Evolutionary conservation across 2,329 filamentous ascomycete genomes (phyloP), one percentile per base, ranked within the genome.

Genomic region (Cryoendolithus antarcticus): DNA sequence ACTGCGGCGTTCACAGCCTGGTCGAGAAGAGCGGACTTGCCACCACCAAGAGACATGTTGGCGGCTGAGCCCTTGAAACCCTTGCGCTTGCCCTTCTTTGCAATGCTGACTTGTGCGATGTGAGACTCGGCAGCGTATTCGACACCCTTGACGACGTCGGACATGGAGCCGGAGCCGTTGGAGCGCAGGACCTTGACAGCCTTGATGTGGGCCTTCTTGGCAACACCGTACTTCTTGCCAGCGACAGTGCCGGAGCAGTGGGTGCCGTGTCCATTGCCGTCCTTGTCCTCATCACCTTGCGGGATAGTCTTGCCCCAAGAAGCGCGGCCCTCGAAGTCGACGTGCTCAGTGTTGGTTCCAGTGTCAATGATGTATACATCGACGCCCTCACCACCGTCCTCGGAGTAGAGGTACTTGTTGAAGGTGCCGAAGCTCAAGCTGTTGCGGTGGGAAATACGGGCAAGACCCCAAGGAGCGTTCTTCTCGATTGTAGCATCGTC

Each of bases 281-380:
- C 91, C 53, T 76, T 72, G 60, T 98, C 91, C 37, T 74, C 80
- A 60, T 98, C 88, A 45, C 79, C 80, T 35, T 63, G 51, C 45
- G 93, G 93, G 54, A 98, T 88, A 51, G 91, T 98, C 77, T 93
- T 91, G 62, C 91, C 91, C 91, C 91, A 98, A 56, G 76, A 71
- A 53, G 93, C 91, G 63, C 91, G 88, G 46, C 85, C 91, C 67
- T 93, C 89, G 49, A 98, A 98, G 68, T 98, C 91, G 52, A 93
- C 86, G 70, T 98, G 91, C 35, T 89, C 76, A 51, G 72, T 64
- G 71, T 95, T 95, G 73, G 84, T 93, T 57, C 91, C 93, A 41
- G 91, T 98, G 69, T 98, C 91, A 58, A 98, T 94, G 49, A 98
- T 83, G 60, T 98, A 98, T 58, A 91, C 91, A 65, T 98, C 91